phyloP scores from a whole-genome alignment of 2,329 filamentous ascomycete species.

The Amauroascus niger region DNA sequence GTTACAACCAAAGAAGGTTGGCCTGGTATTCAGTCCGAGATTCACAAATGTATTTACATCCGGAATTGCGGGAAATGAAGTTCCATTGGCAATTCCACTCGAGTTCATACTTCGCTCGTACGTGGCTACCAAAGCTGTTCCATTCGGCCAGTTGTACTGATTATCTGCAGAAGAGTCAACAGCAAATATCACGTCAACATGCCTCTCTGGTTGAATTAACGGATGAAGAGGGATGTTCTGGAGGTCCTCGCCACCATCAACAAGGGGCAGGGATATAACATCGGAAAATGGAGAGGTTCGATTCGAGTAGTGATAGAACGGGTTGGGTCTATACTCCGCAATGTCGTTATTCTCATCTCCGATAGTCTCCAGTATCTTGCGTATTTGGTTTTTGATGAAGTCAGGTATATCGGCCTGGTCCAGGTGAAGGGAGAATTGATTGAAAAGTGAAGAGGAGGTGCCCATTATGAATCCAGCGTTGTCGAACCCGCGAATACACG shows the following conservation, averaged over 20 bases:
- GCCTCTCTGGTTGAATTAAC: constrained; percentile 61
- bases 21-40: constrained; percentile 60
- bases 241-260: constrained; percentile 67
- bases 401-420: constrained; percentile 44
- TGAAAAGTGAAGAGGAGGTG: constrained; percentile 77
- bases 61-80: constrained; percentile 61
- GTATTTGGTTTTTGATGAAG: constrained; percentile 45
- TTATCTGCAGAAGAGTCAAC: constrained; percentile 70
- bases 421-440: constrained; percentile 60
- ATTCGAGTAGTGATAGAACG: constrained; percentile 59
- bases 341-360: constrained; percentile 59
- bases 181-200: constrained; percentile 72
- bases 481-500: constrained; percentile 71
- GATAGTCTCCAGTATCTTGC: constrained; percentile 45
- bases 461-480: constrained; percentile 77
- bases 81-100: constrained; percentile 53
- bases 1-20: constrained; percentile 74
- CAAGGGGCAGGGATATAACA: constrained; percentile 52
- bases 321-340: constrained; percentile 64
- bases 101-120: constrained; percentile 55
- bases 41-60: constrained; percentile 71
- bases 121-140: constrained; percentile 62
- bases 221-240: constrained; percentile 74
- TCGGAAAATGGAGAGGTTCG: constrained; percentile 49
- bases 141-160: constrained; percentile 61